Evolutionary conservation across 441 rosid species (phyloP).

Genomic region (Mallotus japonicus): DNA sequence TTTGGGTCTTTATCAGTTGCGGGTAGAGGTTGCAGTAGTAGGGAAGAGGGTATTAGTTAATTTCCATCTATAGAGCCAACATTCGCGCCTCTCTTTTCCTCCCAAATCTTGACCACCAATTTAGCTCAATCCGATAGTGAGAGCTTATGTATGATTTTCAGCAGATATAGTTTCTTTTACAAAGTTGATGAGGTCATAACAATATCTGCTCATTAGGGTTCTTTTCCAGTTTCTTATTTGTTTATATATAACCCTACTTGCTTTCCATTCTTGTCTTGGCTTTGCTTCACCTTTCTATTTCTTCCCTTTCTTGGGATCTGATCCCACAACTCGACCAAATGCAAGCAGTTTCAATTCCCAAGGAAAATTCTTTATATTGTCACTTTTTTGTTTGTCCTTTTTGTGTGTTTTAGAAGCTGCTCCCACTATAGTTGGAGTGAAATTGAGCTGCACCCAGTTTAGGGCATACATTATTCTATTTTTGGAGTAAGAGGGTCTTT

Average conservation of each 20-base stretch:
- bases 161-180: constrained; percentile 19
- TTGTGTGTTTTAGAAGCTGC: constrained; percentile 14
- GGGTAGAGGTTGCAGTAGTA: constrained; percentile 38
- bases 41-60: constrained; percentile 13
- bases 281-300: constrained; percentile 12
- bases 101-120: constrained; percentile 60
- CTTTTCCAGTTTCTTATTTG: background rate
- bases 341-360: constrained; percentile 35
- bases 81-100: constrained; percentile 42
- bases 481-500: constrained; percentile 1
- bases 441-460: constrained; percentile 11
- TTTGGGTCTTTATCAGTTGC: constrained; percentile 51
- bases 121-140: constrained; percentile 43
- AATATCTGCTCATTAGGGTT: constrained; percentile 39
- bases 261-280: constrained; percentile 32
- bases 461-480: constrained; percentile 3
- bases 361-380: constrained; percentile 21
- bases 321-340: constrained; percentile 27
- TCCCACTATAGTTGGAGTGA: constrained; percentile 16
- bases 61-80: constrained; percentile 13
- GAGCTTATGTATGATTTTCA: constrained; percentile 32
- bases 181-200: constrained; percentile 17
- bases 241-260: constrained; percentile 41
- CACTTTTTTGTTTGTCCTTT: constrained; percentile 3
- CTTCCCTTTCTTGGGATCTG: constrained; percentile 45